Conservation (phyloP, 495 filamentous ascomycete genomes). For the Extremus antarcticus region DNA sequence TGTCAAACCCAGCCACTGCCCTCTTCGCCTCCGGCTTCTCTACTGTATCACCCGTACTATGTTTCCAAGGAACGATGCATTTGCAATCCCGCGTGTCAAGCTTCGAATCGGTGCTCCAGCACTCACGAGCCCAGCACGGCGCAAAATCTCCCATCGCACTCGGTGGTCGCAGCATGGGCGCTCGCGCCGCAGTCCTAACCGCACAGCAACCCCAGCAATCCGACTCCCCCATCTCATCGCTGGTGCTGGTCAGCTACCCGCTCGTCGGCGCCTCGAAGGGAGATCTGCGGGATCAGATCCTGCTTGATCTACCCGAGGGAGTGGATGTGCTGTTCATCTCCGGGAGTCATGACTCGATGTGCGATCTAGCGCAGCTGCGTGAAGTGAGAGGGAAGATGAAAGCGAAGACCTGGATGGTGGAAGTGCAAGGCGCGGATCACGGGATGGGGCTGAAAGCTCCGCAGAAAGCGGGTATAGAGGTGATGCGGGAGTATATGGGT, state of each 20-base stretch:
- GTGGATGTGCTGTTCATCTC: constrained; percentile 29
- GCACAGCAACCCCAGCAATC: constrained; percentile 13
- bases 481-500: constrained; percentile 24
- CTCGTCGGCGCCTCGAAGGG: constrained; percentile 23
- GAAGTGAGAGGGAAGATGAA: constrained; percentile 27
- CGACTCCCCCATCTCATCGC: constrained; percentile 3
- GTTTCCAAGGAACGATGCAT: constrained; percentile 34
- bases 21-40: constrained; percentile 30
- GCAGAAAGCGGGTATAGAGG: constrained; percentile 12
- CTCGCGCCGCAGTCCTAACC: constrained; percentile 32
- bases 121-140: background rate
- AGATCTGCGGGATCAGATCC: constrained; percentile 23
- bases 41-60: constrained; percentile 11
- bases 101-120: constrained; percentile 23
- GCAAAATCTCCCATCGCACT: too few species aligned
- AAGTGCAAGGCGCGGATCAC: constrained; percentile 31
- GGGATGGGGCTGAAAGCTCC: constrained; percentile 28
- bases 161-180: constrained; percentile 34
- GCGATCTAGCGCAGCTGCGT: constrained; percentile 24
- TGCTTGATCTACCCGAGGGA: constrained; percentile 22
- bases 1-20: constrained; percentile 24
- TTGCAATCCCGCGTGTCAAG: constrained; percentile 25
- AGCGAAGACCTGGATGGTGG: constrained; percentile 24
- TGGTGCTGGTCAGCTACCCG: constrained; percentile 33
- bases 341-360: constrained; percentile 29